Percentiles rank a stretch among this genome's conserved stretches.
Conservation (phyloP, 2,329 filamentous ascomycete genomes). For the Geosmithia putterillii region DNA sequence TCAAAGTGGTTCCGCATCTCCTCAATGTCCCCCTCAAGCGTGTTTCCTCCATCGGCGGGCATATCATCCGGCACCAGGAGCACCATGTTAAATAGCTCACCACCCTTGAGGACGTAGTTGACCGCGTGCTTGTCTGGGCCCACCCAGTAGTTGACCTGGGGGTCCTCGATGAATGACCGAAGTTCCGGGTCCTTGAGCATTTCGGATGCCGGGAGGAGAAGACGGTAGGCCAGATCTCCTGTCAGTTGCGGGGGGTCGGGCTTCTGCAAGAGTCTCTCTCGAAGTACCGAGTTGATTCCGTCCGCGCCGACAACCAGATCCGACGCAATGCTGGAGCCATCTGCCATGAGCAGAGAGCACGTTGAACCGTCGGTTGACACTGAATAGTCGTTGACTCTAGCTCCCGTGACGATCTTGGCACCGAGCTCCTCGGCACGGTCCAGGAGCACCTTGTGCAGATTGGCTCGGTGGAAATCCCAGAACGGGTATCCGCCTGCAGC, state of each 20-base stretch:
- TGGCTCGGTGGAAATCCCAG: constrained; percentile 35
- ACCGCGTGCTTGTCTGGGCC: constrained; percentile 38
- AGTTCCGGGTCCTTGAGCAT: constrained; percentile 33
- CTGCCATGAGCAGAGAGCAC: constrained; percentile 11
- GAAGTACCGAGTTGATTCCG: constrained; percentile 19
- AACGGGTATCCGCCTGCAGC: constrained; percentile 19
- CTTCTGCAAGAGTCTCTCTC: constrained; percentile 29
- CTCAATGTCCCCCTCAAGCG: constrained; percentile 34
- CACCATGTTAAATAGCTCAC: constrained; percentile 31
- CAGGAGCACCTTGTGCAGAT: constrained; percentile 30
- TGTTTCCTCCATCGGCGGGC: constrained; percentile 7
- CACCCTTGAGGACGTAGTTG: constrained; percentile 29
- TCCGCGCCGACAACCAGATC: constrained; percentile 36
- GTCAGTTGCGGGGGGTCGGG: constrained; percentile 33
- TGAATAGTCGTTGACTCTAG: constrained; percentile 1
- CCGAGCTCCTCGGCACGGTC: constrained; percentile 23
- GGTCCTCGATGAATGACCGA: constrained; percentile 26
- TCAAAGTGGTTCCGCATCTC: constrained; percentile 34
- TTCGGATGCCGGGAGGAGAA: constrained; percentile 33
- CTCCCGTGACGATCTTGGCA: constrained; percentile 17
- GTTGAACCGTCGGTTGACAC: constrained; percentile 3
- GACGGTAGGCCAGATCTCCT: constrained; percentile 43
- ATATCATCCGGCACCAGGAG: constrained; percentile 32
- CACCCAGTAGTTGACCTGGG: constrained; percentile 41
- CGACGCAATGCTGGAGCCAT: constrained; percentile 18